Percentiles rank a stretch among this genome's conserved stretches.
Conservation (phyloP, 2,329 filamentous ascomycete species). For the Sarocladium kiliense region DNA sequence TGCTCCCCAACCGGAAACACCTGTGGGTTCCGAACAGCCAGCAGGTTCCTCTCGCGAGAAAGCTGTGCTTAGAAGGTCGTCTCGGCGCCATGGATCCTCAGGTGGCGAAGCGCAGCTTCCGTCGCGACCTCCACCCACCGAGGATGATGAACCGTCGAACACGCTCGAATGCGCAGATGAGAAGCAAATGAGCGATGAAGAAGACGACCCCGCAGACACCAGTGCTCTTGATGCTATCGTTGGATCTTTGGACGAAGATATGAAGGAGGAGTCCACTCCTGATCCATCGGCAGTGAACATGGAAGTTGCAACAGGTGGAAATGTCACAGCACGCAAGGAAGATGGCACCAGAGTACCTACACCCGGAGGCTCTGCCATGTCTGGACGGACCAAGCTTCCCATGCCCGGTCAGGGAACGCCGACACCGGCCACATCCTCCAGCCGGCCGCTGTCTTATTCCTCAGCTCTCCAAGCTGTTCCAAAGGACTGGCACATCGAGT, state of each 20-base stretch:
- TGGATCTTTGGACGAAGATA: slow-evolving; percentile 83
- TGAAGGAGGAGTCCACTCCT: slow-evolving; percentile 56
- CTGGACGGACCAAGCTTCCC: not conserved
- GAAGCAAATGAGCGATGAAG: slow-evolving; percentile 70
- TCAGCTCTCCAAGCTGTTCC: slow-evolving; percentile 75
- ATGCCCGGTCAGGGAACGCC: slow-evolving; percentile 33
- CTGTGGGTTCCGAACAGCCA: slow-evolving; percentile 38
- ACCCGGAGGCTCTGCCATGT: slow-evolving; percentile 55
- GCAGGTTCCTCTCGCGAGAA: slow-evolving; percentile 54
- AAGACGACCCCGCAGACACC: slow-evolving; percentile 61
- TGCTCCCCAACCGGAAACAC: slow-evolving; percentile 28
- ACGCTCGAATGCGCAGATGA: slow-evolving; percentile 92
- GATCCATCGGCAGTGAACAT: slow-evolving; percentile 84
- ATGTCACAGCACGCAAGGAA: slow-evolving; percentile 85
- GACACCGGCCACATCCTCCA: slow-evolving; percentile 49
- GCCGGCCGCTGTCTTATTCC: slow-evolving; percentile 74
- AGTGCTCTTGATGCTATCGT: slow-evolving; percentile 78
- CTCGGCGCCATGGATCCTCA: slow-evolving; percentile 48
- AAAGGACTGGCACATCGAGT: slow-evolving; percentile 97
- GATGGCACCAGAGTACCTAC: slow-evolving; percentile 85
- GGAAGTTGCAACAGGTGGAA: slow-evolving; percentile 80
- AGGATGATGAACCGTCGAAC: slow-evolving; percentile 59
- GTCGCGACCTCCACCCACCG: slow-evolving; percentile 47
- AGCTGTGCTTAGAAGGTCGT: slow-evolving; percentile 54
- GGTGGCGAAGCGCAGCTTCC: slow-evolving; percentile 46